A percentile compares a stretch with the other conserved stretches of the same genome.
Evolutionary conservation across 2,329 filamentous ascomycete genomes (phyloP).

Genomic region (Botryosphaeria dothidea): DNA sequence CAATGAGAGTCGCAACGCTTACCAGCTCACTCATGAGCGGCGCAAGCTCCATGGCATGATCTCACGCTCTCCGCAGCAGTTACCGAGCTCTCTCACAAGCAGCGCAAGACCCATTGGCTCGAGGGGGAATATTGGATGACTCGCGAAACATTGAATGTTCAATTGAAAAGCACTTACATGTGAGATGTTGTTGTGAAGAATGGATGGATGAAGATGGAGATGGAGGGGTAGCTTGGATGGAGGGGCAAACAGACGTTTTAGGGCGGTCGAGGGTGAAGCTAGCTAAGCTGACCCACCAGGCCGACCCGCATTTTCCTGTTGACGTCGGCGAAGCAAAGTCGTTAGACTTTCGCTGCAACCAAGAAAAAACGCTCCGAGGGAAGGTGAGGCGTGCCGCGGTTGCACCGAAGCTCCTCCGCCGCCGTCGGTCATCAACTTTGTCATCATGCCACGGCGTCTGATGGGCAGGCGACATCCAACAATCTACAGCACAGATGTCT

Average conservation of each 20-base stretch:
- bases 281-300: neutral
- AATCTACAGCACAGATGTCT: too few relatives aligned
- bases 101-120: neutral
- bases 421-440: neutral
- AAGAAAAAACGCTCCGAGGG: neutral
- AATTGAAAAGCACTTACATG: neutral
- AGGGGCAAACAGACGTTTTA: neutral
- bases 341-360: neutral
- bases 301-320: slow-evolving; percentile 8
- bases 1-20: neutral
- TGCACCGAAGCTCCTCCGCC: neutral
- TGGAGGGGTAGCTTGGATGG: neutral
- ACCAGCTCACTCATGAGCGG: neutral
- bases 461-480: too few relatives aligned
- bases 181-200: neutral
- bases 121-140: too few relatives aligned
- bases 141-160: neutral
- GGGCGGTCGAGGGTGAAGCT: neutral
- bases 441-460: neutral
- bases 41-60: neutral
- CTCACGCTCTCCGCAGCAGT: neutral
- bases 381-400: slow-evolving; percentile 6
- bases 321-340: neutral
- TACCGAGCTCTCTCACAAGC: neutral
- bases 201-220: neutral